phyloP scores from a whole-genome alignment of 2,329 filamentous ascomycete genomes.

The Aureobasidium sp. region DNA sequence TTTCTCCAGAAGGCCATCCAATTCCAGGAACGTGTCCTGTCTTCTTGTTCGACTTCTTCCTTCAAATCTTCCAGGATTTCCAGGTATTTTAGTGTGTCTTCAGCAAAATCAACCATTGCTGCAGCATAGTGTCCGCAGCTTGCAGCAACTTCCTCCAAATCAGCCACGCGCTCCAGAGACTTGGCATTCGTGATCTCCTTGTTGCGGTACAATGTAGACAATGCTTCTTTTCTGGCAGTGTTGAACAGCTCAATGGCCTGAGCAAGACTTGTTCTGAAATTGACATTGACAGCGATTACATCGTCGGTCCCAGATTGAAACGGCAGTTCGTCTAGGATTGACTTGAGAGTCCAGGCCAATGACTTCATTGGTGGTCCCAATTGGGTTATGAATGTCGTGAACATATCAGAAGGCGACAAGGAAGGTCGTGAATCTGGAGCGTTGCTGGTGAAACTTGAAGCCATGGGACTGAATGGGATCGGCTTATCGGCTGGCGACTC shows the following conservation, averaged over 20 bases:
- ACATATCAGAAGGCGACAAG: slow-evolving; percentile 66
- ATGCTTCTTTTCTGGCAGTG: slow-evolving; percentile 63
- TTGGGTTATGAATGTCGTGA: slow-evolving; percentile 80
- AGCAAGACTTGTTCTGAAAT: slow-evolving; percentile 71
- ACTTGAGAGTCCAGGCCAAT: slow-evolving; percentile 80
- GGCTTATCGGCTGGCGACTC: not conserved
- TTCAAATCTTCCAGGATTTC: slow-evolving; percentile 82
- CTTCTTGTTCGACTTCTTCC: slow-evolving; percentile 54
- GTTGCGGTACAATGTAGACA: slow-evolving; percentile 72
- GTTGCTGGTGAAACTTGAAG: not conserved
- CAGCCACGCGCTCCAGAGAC: slow-evolving; percentile 72
- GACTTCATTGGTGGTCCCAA: slow-evolving; percentile 95
- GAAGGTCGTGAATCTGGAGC: slow-evolving; percentile 5
- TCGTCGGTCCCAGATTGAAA: slow-evolving; percentile 62
- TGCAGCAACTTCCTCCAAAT: slow-evolving; percentile 96
- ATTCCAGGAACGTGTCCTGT: slow-evolving; percentile 62
- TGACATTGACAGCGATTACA: slow-evolving; percentile 66
- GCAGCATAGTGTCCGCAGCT: slow-evolving; percentile 96
- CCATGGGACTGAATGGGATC: not conserved
- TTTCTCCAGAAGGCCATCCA: slow-evolving; percentile 75
- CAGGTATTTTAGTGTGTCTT: slow-evolving; percentile 78
- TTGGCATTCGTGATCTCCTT: slow-evolving; percentile 64
- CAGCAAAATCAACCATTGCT: slow-evolving; percentile 80
- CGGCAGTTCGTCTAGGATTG: slow-evolving; percentile 80
- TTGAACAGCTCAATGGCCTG: slow-evolving; percentile 78